Evolutionary conservation across 2,329 filamentous ascomycete species (phyloP), one percentile per base, ranked within the genome.

Genomic region (Graphium sp.): DNA sequence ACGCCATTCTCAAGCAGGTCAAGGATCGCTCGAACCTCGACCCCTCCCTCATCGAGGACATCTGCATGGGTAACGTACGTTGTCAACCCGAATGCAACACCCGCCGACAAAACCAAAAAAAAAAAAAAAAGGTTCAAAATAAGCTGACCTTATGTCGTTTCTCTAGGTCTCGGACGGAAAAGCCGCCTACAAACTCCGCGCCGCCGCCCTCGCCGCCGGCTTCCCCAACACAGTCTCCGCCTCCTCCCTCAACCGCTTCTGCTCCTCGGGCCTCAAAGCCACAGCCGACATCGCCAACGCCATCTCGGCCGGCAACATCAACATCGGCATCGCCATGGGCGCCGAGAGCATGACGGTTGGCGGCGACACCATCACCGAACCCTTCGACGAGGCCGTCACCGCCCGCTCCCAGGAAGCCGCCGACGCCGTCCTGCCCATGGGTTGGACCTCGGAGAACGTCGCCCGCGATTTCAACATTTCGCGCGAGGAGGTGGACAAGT

Each of bases 381-480:
- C 79, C 4, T 89, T 94, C 54, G 74, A 83, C 50, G 72, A 77
- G 38, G 73, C 76, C 37, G 72, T 95, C 34, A 58, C 81, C 26
- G 49, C 58, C 41, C 58, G 64, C 44, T 78, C 66, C 56, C 77
- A 83, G 48, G 82, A 94, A 47, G 69, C 83, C 1, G 54, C 54
- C 26, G 87, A 95, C 57, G 89, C 84, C 63, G 71, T 87, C 71
- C 71, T 84, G 64, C 80, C 87, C 39, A 98, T 98, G 89, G 89
- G 89, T 14, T 91, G 92, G 70, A 98, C 89, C 3, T 87, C 78
- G 34, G 89, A 98, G 62, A 95, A 95, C 48, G 84, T 98, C 17
- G 83, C 77, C 42, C 72, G 72, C 27, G 89, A 95, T 56, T 95
- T 95, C 52, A 70, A 77, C 47, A 75, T 98, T 48, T 58, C 70